Percentiles rank a stretch among this genome's conserved stretches.
These are phyloP conservation scores for Leccinum rimulosum DNA, from an alignment of 768 basidiomycete species.

Conservation along the genomic window DNA sequence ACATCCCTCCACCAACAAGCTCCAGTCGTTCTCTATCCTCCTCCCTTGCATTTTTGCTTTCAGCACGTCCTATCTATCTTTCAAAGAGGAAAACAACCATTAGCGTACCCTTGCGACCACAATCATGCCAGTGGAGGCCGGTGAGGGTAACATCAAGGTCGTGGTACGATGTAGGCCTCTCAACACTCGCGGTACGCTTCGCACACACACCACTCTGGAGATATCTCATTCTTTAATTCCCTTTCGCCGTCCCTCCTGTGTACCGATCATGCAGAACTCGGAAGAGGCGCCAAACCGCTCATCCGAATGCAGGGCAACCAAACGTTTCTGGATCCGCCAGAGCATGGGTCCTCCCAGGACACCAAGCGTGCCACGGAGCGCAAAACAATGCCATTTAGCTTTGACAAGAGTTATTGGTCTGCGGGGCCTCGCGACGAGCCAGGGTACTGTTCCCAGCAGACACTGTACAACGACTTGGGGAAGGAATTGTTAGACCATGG, in stretches of 20 bases:
- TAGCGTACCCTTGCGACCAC: slow-evolving; percentile 17
- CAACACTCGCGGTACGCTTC: slow-evolving; percentile 80
- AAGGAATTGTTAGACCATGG: slow-evolving; percentile 93
- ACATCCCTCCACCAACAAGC: slow-evolving; percentile 5
- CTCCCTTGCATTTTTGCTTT: slow-evolving; percentile 5
- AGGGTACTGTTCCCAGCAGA: slow-evolving; percentile 90
- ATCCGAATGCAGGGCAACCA: slow-evolving; percentile 95
- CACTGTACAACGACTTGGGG: slow-evolving; percentile 90
- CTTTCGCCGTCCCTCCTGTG: neutral
- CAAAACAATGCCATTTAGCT: slow-evolving; percentile 87
- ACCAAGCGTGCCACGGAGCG: slow-evolving; percentile 85
- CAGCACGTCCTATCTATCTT: slow-evolving; percentile 11
- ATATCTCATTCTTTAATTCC: neutral
- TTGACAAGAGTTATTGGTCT: slow-evolving; percentile 98
- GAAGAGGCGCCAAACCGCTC: slow-evolving; percentile 89
- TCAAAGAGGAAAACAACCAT: slow-evolving; percentile 10
- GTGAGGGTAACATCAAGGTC: slow-evolving; percentile 90
- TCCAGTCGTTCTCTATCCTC: slow-evolving; percentile 1
- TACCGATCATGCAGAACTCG: slow-evolving; percentile 61
- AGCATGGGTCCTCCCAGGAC: slow-evolving; percentile 63
- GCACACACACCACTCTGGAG: slow-evolving; percentile 3
- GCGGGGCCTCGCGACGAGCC: slow-evolving; percentile 88
- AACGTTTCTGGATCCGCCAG: slow-evolving; percentile 90
- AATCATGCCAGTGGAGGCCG: slow-evolving; percentile 63
- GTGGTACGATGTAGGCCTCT: slow-evolving; percentile 95